Percentiles rank a stretch among this genome's conserved stretches.
These are phyloP conservation scores for Wickerhamomyces sp. DNA, from an alignment of 1,139 yeast genomes.

Conservation along the genomic window DNA sequence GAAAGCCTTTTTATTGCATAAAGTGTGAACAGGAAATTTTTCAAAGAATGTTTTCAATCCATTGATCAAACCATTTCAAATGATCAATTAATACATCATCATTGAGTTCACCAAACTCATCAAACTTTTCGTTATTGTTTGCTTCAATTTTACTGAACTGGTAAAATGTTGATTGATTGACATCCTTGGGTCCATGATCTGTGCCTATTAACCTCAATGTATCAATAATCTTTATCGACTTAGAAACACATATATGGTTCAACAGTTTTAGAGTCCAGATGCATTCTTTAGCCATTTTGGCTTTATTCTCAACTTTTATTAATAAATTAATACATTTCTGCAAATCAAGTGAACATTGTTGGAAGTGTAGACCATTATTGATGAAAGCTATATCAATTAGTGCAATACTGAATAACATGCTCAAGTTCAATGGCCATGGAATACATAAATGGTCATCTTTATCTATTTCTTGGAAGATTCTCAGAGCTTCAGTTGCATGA, in stretches of 20 bases:
- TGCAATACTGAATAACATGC: slow-evolving; percentile 46
- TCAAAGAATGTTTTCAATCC: slow-evolving; percentile 9
- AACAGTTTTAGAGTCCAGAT: slow-evolving; percentile 59
- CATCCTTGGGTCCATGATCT: slow-evolving; percentile 52
- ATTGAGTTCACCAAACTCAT: neutral
- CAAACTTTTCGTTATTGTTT: neutral
- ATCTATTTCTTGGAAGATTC: slow-evolving; percentile 32
- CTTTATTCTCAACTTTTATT: slow-evolving; percentile 14
- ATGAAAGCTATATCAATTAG: slow-evolving; percentile 41
- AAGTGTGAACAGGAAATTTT: neutral
- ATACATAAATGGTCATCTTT: slow-evolving; percentile 32
- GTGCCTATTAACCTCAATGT: slow-evolving; percentile 40
- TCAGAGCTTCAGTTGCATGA: slow-evolving; percentile 36
- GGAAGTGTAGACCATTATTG: slow-evolving; percentile 33
- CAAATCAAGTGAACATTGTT: slow-evolving; percentile 20
- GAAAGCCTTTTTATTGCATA: slow-evolving; percentile 4
- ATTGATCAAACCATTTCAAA: slow-evolving; percentile 53
- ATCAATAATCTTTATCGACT: slow-evolving; percentile 39
- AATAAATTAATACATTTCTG: slow-evolving; percentile 25
- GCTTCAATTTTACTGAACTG: slow-evolving; percentile 38
- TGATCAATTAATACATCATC: slow-evolving; percentile 36
- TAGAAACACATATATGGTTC: slow-evolving; percentile 45
- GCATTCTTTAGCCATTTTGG: slow-evolving; percentile 56
- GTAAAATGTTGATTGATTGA: slow-evolving; percentile 45
- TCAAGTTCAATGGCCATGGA: slow-evolving; percentile 54